A percentile compares a stretch with the other conserved stretches of the same genome.
phyloP scores from a whole-genome alignment of 345 rosid genomes.

The Geranium brycei region DNA sequence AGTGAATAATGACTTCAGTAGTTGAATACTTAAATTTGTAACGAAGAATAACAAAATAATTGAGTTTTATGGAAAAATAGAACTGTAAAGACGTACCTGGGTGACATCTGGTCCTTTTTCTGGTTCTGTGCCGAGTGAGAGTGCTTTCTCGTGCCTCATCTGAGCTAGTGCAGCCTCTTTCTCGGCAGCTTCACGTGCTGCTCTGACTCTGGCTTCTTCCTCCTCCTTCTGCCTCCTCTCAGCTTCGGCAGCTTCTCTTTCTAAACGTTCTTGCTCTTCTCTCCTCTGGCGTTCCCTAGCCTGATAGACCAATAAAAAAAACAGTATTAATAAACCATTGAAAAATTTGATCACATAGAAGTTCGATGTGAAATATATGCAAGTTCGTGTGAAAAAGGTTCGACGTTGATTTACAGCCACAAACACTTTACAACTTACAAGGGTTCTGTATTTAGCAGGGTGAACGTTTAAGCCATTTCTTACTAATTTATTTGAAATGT shows the following conservation, averaged over 20 bases:
- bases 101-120: conserved; percentile 81
- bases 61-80: neutral
- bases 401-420: no score
- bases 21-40: no score
- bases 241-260: conserved; percentile 89
- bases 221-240: conserved; percentile 81
- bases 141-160: conserved; percentile 76
- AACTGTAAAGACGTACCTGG: conserved; percentile 34
- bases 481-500: no score
- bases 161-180: conserved; percentile 66
- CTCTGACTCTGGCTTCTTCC: conserved; percentile 79
- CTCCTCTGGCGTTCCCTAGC: conserved; percentile 77
- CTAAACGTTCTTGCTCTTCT: conserved; percentile 75
- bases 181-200: conserved; percentile 76
- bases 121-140: conserved; percentile 76
- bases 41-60: no score
- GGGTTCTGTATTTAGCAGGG: no score
- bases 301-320: conserved; percentile 15
- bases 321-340: neutral
- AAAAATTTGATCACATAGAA: neutral
- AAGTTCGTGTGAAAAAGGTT: no score
- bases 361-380: neutral
- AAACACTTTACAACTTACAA: no score
- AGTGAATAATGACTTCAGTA: neutral
- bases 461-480: no score